These are phyloP conservation scores for Aspergillus wentii DNA, from an alignment of 495 filamentous ascomycete genomes.

Conservation along the genomic window DNA sequence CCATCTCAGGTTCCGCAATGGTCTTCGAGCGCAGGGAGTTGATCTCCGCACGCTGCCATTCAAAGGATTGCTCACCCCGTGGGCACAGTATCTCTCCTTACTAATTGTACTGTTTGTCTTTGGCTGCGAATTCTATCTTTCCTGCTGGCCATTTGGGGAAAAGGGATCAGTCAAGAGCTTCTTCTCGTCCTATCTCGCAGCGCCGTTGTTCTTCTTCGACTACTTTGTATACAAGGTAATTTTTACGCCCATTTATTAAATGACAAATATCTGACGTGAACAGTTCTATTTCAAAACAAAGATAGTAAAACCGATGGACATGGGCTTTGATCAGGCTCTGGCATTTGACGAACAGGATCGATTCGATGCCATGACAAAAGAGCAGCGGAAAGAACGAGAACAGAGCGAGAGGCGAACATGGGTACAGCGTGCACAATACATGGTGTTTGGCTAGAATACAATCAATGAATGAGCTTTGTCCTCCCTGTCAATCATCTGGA, in stretches of 20 bases:
- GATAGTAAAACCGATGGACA: not conserved
- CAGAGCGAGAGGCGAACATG: too few relatives aligned
- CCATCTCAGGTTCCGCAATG: conserved; percentile 58
- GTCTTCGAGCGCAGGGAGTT: conserved; percentile 51
- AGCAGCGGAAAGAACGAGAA: too few relatives aligned
- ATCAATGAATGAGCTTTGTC: too few relatives aligned
- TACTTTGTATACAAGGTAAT: conserved; percentile 24
- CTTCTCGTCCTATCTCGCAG: conserved; percentile 25
- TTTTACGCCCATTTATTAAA: not conserved
- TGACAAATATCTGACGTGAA: not conserved
- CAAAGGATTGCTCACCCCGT: conserved; percentile 52
- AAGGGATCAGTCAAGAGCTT: conserved; percentile 22
- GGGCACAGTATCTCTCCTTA: conserved; percentile 53
- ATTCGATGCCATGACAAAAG: not conserved
- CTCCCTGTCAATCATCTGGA: too few relatives aligned
- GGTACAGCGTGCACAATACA: too few relatives aligned
- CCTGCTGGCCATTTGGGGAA: conserved; percentile 31
- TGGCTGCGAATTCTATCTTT: conserved; percentile 52
- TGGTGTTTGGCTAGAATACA: too few relatives aligned
- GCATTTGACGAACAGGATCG: not conserved
- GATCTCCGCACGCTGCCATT: conserved; percentile 48
- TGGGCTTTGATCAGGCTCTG: not conserved
- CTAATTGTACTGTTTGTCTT: conserved; percentile 55
- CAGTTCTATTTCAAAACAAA: conserved; percentile 1
- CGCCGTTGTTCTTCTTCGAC: conserved; percentile 23